Evolutionary conservation across 495 filamentous ascomycete species (phyloP).

Genomic region (Lophiostoma macrostomum): DNA sequence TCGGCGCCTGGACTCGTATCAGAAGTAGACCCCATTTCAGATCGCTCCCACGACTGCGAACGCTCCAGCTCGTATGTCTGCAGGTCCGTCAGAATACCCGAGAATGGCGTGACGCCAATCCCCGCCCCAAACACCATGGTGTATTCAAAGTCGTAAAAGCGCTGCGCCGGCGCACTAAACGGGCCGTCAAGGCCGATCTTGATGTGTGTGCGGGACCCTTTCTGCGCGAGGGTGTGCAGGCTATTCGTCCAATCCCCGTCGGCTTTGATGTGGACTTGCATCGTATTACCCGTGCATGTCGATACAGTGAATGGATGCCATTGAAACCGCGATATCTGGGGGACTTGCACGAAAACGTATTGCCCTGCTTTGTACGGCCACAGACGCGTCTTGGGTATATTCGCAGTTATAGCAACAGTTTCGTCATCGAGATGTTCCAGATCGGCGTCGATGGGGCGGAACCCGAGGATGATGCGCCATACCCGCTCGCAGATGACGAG

Average conservation of each 20-base stretch:
- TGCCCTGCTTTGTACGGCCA: conserved; percentile 45
- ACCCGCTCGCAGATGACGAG: conserved; percentile 38
- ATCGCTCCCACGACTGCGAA: neutral
- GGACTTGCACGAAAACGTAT: conserved; percentile 43
- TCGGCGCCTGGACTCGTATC: too few species aligned
- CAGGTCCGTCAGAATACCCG: conserved; percentile 42
- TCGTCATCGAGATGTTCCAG: conserved; percentile 39
- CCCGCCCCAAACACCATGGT: conserved; percentile 42
- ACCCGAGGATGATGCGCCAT: conserved; percentile 34
- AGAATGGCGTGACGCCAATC: conserved; percentile 45
- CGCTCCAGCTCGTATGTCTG: conserved; percentile 33
- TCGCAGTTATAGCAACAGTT: conserved; percentile 38
- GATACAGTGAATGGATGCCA: conserved; percentile 45
- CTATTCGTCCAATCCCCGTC: conserved; percentile 39
- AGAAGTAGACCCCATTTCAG: too few species aligned
- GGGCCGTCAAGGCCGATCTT: conserved; percentile 39
- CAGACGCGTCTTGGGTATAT: conserved; percentile 33
- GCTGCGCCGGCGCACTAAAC: conserved; percentile 40
- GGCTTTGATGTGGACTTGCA: conserved; percentile 40
- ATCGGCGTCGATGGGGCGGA: conserved; percentile 35
- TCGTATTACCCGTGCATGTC: conserved; percentile 34
- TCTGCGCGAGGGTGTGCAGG: conserved; percentile 18
- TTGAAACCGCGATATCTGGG: conserved; percentile 39
- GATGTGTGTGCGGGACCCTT: conserved; percentile 4
- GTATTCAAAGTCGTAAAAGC: conserved; percentile 44